Evolutionary conservation across 1,139 yeast species (phyloP), one percentile per base, ranked within the genome.

Genomic region (Zygoascus meyerae): DNA sequence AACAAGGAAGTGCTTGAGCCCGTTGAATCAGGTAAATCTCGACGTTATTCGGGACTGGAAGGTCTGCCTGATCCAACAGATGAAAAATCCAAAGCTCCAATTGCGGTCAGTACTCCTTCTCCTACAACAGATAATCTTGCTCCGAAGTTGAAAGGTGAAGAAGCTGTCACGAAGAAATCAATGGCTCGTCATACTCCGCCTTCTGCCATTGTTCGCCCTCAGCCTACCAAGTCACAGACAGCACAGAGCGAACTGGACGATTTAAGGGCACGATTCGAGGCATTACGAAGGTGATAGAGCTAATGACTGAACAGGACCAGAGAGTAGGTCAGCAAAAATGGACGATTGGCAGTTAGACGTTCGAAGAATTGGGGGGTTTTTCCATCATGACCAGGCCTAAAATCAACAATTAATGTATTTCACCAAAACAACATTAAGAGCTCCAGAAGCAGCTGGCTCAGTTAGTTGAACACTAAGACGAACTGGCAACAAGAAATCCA

Each of bases 211-310:
- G 41, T 28, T 16, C 49, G 52, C 6, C 42, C 49, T 5, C 38
- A 45, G 26, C 42, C 52, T 5, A 35, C 54, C 15, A 41, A 46
- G 32, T 42, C 52, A 5, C 40, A 49, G 32, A 45, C 46, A 17
- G 37, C 42, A 3, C 36, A 36, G 8, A 69, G 65, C 47, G 77
- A 73, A 46, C 57, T 79, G 31, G 83, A 78, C 48, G 80, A 74
- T 5, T 59, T 80, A 29, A 70, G 72, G 53, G 73, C 71, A 52
- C 61, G 85, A 41, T 78, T 79, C 59, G 81, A 75, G 12, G 83
- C 83, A 2, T 58, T 76, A 34, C 50, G 62, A 44, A 73, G 71
- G n/a, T n/a, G n/a, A 52, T 35, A 21, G 12, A 18, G 9, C 14
- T 4, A 21, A 7, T 5, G 7, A 21, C 26, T 21, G 26, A 21